These are phyloP conservation scores for Candida oleophila DNA, from an alignment of 805 yeast genomes.

Conservation along the genomic window DNA sequence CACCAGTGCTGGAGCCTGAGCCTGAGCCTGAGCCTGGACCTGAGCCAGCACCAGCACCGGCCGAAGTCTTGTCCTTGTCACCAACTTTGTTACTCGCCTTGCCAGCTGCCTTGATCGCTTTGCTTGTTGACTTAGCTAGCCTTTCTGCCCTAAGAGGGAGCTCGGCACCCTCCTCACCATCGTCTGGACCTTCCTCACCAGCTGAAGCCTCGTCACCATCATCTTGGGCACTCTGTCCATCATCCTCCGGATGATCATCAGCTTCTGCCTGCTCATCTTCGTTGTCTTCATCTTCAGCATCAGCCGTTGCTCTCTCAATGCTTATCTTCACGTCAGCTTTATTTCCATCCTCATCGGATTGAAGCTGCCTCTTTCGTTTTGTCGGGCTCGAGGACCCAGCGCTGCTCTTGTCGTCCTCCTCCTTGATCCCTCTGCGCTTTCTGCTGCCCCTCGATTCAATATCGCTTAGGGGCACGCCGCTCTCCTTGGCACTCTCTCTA, in stretches of 20 bases:
- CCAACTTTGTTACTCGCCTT: neutral
- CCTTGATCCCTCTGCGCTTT: neutral
- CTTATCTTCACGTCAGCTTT: neutral
- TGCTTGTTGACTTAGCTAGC: too few relatives aligned
- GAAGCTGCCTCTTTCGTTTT: constrained; percentile 23
- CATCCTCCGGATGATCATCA: constrained; percentile 12
- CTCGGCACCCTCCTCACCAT: neutral
- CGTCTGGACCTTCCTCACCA: too few relatives aligned
- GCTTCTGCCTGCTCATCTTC: constrained; percentile 7
- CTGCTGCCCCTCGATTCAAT: constrained; percentile 5
- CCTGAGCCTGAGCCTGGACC: too few relatives aligned
- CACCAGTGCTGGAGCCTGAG: neutral
- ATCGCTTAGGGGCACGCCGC: constrained; percentile 21
- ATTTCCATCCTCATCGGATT: neutral
- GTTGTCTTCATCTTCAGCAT: constrained; percentile 6
- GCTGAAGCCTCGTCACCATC: neutral
- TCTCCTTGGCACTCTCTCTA: constrained; percentile 56
- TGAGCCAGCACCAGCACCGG: constrained; percentile 1
- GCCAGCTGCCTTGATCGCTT: too few relatives aligned
- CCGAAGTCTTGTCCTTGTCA: neutral
- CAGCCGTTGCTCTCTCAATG: constrained; percentile 5
- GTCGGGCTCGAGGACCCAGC: constrained; percentile 27
- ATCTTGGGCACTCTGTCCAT: neutral
- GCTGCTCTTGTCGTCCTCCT: constrained; percentile 5
- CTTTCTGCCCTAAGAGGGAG: too few relatives aligned